A percentile compares a stretch with the other conserved stretches of the same genome.
Evolutionary conservation across 306 rosid genomes (phyloP).

Genomic region (Hylodesmum podocarpum): DNA sequence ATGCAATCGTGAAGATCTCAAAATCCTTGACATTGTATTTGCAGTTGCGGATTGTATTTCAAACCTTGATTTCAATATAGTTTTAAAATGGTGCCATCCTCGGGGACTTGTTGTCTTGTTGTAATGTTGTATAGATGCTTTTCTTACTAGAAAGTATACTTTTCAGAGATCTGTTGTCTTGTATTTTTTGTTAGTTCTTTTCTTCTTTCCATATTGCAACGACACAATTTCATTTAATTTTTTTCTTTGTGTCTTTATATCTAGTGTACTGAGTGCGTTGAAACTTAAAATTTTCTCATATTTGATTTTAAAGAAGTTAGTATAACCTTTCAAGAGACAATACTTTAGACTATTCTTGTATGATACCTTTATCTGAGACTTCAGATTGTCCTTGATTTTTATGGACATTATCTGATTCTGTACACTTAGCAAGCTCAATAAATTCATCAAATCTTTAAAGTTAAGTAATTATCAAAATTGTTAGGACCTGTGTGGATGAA

Average conservation of each 20-base stretch:
- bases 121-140: neutral
- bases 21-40: neutral
- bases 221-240: neutral
- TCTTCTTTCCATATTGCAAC: neutral
- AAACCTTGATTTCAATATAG: neutral
- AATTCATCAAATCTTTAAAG: neutral
- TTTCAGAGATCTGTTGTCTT: neutral
- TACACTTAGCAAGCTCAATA: too few relatives aligned
- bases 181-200: neutral
- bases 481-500: neutral
- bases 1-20: neutral
- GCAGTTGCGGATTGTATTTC: neutral
- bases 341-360: neutral
- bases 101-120: neutral
- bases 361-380: neutral
- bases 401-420: neutral
- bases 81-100: neutral
- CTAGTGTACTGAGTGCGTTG: neutral
- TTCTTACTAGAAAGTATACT: neutral
- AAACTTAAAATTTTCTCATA: neutral
- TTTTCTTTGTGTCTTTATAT: neutral
- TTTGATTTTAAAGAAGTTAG: neutral
- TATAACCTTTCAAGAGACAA: neutral
- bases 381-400: neutral
- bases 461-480: neutral